phyloP scores from a whole-genome alignment of 148 eudicot species.

The Chenopodium suecicum region DNA sequence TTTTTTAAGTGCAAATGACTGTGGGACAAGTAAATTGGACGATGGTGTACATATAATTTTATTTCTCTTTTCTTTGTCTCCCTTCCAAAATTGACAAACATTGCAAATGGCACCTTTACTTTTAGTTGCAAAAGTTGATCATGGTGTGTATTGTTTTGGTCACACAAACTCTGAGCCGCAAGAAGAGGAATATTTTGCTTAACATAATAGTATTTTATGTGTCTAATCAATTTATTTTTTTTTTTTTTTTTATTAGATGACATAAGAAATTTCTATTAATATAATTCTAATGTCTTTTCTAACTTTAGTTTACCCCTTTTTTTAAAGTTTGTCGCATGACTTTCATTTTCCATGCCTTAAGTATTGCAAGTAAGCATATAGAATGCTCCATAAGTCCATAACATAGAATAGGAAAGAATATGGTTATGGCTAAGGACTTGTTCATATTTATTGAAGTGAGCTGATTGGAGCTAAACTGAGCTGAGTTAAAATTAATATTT shows the following conservation, averaged over 20 bases:
- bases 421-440: too few species aligned
- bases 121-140: conserved; percentile 29
- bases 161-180: conserved; percentile 3
- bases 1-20: too few species aligned
- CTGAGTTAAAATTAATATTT: too few species aligned
- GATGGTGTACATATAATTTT: too few species aligned
- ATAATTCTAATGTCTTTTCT: neutral
- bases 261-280: neutral
- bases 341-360: neutral
- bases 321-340: neutral
- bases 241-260: neutral
- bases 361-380: neutral
- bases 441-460: too few species aligned
- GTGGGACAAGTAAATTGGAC: too few species aligned
- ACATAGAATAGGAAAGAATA: too few species aligned
- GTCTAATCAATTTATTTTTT: neutral
- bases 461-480: too few species aligned
- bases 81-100: neutral
- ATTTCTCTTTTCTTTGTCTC: neutral
- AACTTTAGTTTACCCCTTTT: neutral
- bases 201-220: conserved; percentile 7
- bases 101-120: conserved; percentile 17
- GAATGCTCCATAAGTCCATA: neutral
- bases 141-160: conserved; percentile 7
- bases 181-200: conserved; percentile 31